A percentile compares a stretch with the other conserved stretches of the same genome.
Evolutionary conservation across 208 protist genomes (phyloP).

Genomic region (Leishmania tarentolae): DNA sequence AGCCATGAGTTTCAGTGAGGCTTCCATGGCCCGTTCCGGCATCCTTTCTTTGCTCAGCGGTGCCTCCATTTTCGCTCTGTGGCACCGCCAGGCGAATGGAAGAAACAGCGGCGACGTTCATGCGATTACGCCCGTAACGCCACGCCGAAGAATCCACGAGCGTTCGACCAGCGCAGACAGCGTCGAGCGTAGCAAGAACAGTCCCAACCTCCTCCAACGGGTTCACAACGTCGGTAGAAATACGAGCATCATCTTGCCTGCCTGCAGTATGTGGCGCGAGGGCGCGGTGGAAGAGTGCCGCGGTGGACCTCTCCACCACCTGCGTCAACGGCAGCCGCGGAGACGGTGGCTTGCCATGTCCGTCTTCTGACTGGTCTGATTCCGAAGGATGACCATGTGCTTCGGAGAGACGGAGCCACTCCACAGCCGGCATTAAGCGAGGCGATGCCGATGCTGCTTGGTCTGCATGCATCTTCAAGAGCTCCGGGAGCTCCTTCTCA

Average conservation of each 20-base stretch:
- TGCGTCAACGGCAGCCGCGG: neutral
- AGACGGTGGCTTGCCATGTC: neutral
- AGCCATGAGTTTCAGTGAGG: neutral
- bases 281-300: neutral
- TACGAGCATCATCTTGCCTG: neutral
- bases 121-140: constrained; percentile 71
- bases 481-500: neutral
- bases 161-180: constrained; percentile 47
- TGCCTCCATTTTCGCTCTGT: neutral
- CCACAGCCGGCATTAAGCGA: neutral
- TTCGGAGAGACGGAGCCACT: constrained; percentile 7
- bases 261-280: neutral
- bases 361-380: neutral
- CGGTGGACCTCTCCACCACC: neutral
- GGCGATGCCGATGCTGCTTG: neutral
- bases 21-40: neutral
- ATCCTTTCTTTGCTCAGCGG: neutral
- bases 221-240: neutral
- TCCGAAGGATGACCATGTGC: neutral
- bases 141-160: constrained; percentile 43
- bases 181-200: constrained; percentile 50
- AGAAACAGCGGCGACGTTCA: constrained; percentile 46
- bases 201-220: constrained; percentile 47
- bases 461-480: neutral
- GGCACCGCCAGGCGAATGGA: constrained; percentile 27